These are phyloP conservation scores for Knoxdaviesia capensis DNA, from an alignment of 2,329 filamentous ascomycete genomes.

Conservation along the genomic window DNA sequence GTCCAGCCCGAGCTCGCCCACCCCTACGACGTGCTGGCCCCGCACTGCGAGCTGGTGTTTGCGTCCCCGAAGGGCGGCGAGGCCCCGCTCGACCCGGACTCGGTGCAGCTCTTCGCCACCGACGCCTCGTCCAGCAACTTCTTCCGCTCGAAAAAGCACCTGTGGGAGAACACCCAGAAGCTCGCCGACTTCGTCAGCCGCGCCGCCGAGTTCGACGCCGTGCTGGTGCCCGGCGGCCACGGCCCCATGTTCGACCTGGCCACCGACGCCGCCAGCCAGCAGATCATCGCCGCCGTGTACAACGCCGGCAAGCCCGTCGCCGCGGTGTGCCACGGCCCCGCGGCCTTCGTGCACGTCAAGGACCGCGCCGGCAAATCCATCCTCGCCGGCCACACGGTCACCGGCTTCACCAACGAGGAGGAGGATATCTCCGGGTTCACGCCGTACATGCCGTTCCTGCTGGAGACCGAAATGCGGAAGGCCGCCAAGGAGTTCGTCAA, in stretches of 20 bases:
- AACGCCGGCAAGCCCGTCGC: slow-evolving; percentile 39
- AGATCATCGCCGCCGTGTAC: slow-evolving; percentile 42
- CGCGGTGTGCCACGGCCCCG: slow-evolving; percentile 51
- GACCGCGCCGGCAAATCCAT: slow-evolving; percentile 28
- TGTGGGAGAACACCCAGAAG: slow-evolving; percentile 44
- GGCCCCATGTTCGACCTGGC: slow-evolving; percentile 50
- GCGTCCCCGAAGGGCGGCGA: slow-evolving; percentile 42
- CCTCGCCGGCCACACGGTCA: slow-evolving; percentile 34
- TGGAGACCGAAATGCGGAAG: slow-evolving; percentile 32
- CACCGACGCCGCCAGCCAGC: slow-evolving; percentile 31
- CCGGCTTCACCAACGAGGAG: slow-evolving; percentile 42
- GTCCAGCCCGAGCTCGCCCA: slow-evolving; percentile 40
- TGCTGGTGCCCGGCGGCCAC: slow-evolving; percentile 38
- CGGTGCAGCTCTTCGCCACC: slow-evolving; percentile 29
- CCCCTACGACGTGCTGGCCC: slow-evolving; percentile 36
- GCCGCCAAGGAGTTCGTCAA: slow-evolving; percentile 35
- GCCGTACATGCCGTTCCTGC: slow-evolving; percentile 35
- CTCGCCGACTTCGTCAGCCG: slow-evolving; percentile 34
- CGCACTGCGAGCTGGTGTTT: slow-evolving; percentile 31
- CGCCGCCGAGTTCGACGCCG: slow-evolving; percentile 39
- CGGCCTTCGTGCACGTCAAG: slow-evolving; percentile 38
- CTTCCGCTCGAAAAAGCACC: slow-evolving; percentile 28
- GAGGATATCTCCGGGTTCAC: slow-evolving; percentile 24
- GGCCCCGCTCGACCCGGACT: slow-evolving; percentile 39
- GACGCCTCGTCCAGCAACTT: slow-evolving; percentile 35